Evolutionary conservation across 805 yeast species (phyloP).

Genomic region (Dipodascopsis tothii): DNA sequence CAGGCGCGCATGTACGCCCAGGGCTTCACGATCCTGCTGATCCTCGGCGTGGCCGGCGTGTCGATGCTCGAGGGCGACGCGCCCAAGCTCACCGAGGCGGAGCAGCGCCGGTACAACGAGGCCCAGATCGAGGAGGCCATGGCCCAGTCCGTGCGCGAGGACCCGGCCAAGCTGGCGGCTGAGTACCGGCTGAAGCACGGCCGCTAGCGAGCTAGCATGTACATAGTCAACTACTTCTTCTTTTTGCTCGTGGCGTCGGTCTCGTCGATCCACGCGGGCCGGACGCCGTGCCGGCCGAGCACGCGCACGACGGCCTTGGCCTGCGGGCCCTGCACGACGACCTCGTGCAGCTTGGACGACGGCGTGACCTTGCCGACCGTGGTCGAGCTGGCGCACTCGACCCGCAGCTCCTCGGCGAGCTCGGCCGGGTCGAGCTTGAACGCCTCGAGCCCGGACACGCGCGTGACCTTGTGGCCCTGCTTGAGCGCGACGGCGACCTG

Average conservation of each 20-base stretch:
- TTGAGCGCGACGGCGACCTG: constrained; percentile 63
- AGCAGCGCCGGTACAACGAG: neutral
- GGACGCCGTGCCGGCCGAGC: constrained; percentile 56
- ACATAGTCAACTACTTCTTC: neutral
- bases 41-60: constrained; percentile 54
- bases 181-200: neutral
- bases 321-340: constrained; percentile 89
- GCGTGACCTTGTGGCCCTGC: constrained; percentile 77
- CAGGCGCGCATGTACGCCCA: constrained; percentile 91
- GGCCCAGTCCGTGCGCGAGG: neutral
- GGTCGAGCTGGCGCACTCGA: constrained; percentile 83
- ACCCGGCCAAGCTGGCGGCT: neutral
- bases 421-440: constrained; percentile 58
- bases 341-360: constrained; percentile 47
- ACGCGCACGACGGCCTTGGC: constrained; percentile 52
- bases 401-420: constrained; percentile 61
- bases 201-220: neutral
- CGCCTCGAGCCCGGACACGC: constrained; percentile 59
- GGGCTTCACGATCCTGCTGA: constrained; percentile 63
- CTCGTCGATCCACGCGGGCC: constrained; percentile 55
- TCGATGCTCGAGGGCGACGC: constrained; percentile 41
- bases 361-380: constrained; percentile 38
- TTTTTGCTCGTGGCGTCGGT: constrained; percentile 36
- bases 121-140: neutral
- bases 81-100: constrained; percentile 4